A percentile compares a stretch with the other conserved stretches of the same genome.
Evolutionary conservation across 2,329 filamentous ascomycete genomes (phyloP).

Genomic region (Rachicladosporium sp.): DNA sequence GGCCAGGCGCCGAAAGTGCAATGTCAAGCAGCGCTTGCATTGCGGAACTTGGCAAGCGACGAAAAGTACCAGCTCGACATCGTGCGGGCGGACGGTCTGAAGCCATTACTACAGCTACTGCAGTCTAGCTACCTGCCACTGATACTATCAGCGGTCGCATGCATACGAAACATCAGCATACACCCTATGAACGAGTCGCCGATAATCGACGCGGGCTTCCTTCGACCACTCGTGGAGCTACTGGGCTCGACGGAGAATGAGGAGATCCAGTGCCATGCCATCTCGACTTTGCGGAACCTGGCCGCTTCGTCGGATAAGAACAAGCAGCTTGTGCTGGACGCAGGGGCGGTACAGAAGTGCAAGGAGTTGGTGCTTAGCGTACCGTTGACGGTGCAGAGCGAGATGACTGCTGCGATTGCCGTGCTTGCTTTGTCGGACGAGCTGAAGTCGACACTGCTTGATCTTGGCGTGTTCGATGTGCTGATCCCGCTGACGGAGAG

Average conservation of each 20-base stretch:
- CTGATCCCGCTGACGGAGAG: conserved; percentile 91
- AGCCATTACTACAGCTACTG: conserved; percentile 73
- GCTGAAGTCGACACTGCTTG: conserved; percentile 79
- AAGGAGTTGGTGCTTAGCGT: conserved; percentile 92
- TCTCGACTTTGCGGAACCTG: conserved; percentile 88
- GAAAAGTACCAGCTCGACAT: conserved; percentile 99
- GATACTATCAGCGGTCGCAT: conserved; percentile 91
- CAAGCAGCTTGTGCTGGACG: conserved; percentile 93
- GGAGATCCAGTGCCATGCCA: conserved; percentile 97
- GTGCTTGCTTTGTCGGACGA: conserved; percentile 93
- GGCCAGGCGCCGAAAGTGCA: conserved; percentile 95
- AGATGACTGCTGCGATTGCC: conserved; percentile 99
- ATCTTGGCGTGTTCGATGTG: conserved; percentile 89
- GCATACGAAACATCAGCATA: conserved; percentile 97
- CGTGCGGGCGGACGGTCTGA: conserved; percentile 74
- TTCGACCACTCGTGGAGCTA: conserved; percentile 85
- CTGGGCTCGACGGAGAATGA: conserved; percentile 94
- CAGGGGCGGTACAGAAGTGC: conserved; percentile 95
- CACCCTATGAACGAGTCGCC: conserved; percentile 95
- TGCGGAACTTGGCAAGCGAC: conserved; percentile 91
- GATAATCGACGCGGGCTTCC: conserved; percentile 93
- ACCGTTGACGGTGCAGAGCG: conserved; percentile 86
- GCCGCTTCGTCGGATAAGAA: conserved; percentile 95
- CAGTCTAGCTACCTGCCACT: conserved; percentile 93
- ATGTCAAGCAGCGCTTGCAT: conserved; percentile 86